Conservation (phyloP, 2,329 filamentous ascomycete genomes). For the Leptoxyphium fumago region DNA sequence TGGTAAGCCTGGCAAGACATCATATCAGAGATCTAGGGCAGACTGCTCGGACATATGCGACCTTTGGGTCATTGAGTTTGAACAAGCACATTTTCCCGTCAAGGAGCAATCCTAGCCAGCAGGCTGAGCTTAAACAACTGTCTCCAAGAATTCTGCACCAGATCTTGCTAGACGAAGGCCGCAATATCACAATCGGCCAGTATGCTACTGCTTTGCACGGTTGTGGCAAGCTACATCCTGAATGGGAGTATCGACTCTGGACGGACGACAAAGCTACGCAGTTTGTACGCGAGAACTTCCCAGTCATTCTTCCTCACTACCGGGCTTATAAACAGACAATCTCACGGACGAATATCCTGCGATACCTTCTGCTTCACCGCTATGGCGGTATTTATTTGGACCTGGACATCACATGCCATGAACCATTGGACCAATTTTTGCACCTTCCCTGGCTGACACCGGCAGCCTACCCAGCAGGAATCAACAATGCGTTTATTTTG, state of each 20-base stretch:
- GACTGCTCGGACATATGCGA: conserved; percentile 11
- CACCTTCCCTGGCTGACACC: conserved; percentile 13
- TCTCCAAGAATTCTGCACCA: conserved; percentile 14
- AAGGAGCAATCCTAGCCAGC: neutral
- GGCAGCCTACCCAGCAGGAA: conserved; percentile 14
- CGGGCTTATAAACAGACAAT: conserved; percentile 12
- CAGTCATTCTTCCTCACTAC: conserved; percentile 12
- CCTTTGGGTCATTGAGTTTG: conserved; percentile 7
- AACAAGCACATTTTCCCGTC: conserved; percentile 7
- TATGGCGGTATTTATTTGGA: conserved; percentile 18
- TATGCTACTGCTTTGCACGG: conserved; percentile 10
- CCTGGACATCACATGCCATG: conserved; percentile 14
- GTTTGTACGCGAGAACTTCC: conserved; percentile 13
- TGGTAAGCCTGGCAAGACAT: conserved; percentile 1
- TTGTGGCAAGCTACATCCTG: conserved; percentile 11
- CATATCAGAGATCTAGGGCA: conserved; percentile 12
- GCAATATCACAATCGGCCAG: conserved; percentile 7
- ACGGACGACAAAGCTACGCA: conserved; percentile 9
- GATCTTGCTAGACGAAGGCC: conserved; percentile 11
- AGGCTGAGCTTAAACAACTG: neutral
- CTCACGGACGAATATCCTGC: conserved; percentile 16
- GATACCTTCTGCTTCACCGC: conserved; percentile 14
- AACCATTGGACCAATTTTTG: conserved; percentile 10
- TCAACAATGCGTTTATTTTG: conserved; percentile 20
- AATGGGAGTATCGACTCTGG: conserved; percentile 13